phyloP scores from a whole-genome alignment of 495 filamentous ascomycete species.

The Tuber microsphaerosporum region DNA sequence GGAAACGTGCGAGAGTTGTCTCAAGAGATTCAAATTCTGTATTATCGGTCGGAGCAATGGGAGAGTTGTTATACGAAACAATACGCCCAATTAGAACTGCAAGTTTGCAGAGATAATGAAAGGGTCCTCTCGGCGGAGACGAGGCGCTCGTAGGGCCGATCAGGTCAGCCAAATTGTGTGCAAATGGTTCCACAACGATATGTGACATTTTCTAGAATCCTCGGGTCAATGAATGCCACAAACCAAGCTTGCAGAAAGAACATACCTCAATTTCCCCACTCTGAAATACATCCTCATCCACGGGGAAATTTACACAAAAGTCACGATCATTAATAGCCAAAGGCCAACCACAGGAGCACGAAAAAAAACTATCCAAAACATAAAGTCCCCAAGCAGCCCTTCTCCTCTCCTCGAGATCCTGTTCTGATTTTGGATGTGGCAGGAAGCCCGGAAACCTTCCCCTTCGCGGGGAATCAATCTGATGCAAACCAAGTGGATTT shows the following conservation, averaged over 20 bases:
- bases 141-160: conserved; percentile 14
- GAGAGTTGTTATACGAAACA: conserved; percentile 23
- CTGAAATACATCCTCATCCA: conserved; percentile 39
- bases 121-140: conserved; percentile 22
- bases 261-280: conserved; percentile 38
- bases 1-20: conserved; percentile 32
- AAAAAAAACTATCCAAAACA: conserved; percentile 33
- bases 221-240: neutral
- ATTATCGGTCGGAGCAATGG: conserved; percentile 5
- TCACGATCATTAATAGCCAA: conserved; percentile 29
- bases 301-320: conserved; percentile 40
- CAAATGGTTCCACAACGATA: conserved; percentile 37
- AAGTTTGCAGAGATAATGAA: conserved; percentile 38
- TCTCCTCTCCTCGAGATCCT: conserved; percentile 38
- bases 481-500: conserved; percentile 35
- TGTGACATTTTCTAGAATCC: conserved; percentile 33
- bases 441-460: conserved; percentile 19
- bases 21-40: conserved; percentile 31
- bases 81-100: conserved; percentile 35
- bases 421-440: conserved; percentile 33
- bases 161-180: conserved; percentile 27
- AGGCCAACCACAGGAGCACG: conserved; percentile 31
- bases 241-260: neutral
- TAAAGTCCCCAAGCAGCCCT: conserved; percentile 36
- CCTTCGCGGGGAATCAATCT: conserved; percentile 32